These are phyloP conservation scores for Botrytis medusae DNA, from an alignment of 2,329 filamentous ascomycete species.

Conservation along the genomic window DNA sequence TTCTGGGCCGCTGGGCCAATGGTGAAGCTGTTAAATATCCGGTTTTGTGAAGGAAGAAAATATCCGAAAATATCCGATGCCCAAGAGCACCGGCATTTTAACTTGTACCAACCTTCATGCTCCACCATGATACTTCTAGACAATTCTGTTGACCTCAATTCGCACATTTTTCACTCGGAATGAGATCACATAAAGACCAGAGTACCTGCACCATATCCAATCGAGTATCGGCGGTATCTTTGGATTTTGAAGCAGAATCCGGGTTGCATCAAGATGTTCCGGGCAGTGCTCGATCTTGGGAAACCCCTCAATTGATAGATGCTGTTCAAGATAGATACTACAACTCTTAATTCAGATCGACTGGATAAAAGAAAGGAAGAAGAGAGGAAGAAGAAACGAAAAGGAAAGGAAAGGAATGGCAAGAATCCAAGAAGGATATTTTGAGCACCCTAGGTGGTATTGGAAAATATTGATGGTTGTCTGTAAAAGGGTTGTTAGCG, in stretches of 20 bases:
- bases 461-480: background rate
- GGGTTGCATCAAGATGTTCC: background rate
- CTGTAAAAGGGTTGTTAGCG: background rate
- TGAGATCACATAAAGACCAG: background rate
- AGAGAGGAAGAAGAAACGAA: background rate
- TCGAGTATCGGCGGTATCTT: background rate
- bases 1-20: background rate
- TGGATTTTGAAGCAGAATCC: background rate
- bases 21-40: background rate
- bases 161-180: background rate
- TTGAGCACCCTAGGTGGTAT: background rate
- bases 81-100: background rate
- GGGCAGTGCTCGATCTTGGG: background rate
- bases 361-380: background rate
- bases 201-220: background rate
- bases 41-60: background rate
- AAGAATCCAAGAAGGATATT: background rate
- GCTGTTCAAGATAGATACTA: background rate
- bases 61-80: background rate
- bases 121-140: background rate
- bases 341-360: background rate
- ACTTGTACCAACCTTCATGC: background rate
- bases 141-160: background rate
- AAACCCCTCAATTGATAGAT: background rate
- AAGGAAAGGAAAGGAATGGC: background rate